Evolutionary conservation across 345 rosid genomes (phyloP), one percentile per base, ranked within the genome.

Genomic region (Gossypium sturtianum): DNA sequence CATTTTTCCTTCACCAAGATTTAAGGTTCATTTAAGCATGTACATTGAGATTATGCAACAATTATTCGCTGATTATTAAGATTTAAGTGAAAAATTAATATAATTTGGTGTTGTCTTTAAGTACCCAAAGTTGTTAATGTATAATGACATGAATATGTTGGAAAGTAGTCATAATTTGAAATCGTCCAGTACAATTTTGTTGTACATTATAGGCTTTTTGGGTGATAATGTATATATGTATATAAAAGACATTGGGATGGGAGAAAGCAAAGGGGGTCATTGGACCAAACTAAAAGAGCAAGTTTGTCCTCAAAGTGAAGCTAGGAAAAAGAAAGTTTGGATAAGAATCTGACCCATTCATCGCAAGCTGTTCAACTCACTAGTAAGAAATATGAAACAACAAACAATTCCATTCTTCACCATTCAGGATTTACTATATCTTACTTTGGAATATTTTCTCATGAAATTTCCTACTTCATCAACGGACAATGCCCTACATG

Each of bases 271-370:
- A 22, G 56, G 70, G 38, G 56, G 58, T 20, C 53, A 45, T 73
- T 38, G 38, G 34, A 54, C 52, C 49, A 48, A 67, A n/a, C 51
- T 13, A 75, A 79, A 75, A 79, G 78, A 64, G 34, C 62, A 49
- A 79, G 75, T 79, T 79, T 71, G 69, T 71, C 72, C 70, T 52
- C 22, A 12, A 70, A 71, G 75, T 70, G 66, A 70, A 25, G 75
- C 47, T 22, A 71, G 25, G 15, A 29, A n/a, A 34, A 49, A 9
- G 29, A 63, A 48, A 51, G 45, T 3, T 9, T 17, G 72, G 73
- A 54, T 57, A 12, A 52, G 72, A 71, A 77, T 64, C 59, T 29
- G 53, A 23, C 57, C 66, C 19, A 29, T 12, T 52, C 19, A 29
- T 12, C 43, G 53, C 70, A 11, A 12, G 16, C 16, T 54, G 72